phyloP scores from a whole-genome alignment of 805 yeast genomes.

The Candida multigemmis region DNA sequence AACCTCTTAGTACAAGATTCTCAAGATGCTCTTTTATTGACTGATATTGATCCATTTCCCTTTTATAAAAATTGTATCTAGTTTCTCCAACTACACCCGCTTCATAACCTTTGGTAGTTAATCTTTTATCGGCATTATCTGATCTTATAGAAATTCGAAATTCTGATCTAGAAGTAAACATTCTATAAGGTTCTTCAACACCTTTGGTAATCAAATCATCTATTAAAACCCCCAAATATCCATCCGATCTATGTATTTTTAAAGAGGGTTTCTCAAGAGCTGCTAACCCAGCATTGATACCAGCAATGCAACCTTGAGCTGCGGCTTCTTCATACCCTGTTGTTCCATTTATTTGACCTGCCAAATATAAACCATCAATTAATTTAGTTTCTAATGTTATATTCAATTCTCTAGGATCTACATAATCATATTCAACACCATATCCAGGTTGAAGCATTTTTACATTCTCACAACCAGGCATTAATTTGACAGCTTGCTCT shows the following conservation, averaged over 20 bases:
- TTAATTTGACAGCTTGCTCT: conserved; percentile 57
- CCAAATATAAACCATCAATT: conserved; percentile 71
- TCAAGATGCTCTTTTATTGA: conserved; percentile 37
- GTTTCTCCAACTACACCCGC: conserved; percentile 58
- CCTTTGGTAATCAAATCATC: conserved; percentile 95
- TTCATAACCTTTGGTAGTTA: conserved; percentile 60
- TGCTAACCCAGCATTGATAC: conserved; percentile 83
- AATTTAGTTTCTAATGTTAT: conserved; percentile 74
- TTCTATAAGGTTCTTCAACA: conserved; percentile 92
- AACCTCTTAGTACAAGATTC: conserved; percentile 38
- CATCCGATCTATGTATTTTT: conserved; percentile 64
- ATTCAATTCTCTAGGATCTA: conserved; percentile 83
- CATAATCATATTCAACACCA: conserved; percentile 97
- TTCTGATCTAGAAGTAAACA: conserved; percentile 96
- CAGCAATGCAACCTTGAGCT: conserved; percentile 92
- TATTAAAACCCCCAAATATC: conserved; percentile 84
- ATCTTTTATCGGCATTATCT: conserved; percentile 86
- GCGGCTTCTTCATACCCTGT: conserved; percentile 99
- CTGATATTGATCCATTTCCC: conserved; percentile 38
- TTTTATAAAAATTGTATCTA: conserved; percentile 41
- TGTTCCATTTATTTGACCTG: conserved; percentile 98
- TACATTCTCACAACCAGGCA: conserved; percentile 85
- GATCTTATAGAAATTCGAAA: conserved; percentile 84
- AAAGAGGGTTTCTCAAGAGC: conserved; percentile 33
- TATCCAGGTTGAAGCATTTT: conserved; percentile 92